Evolutionary conservation across 2,329 filamentous ascomycete species (phyloP), one percentile per base, ranked within the genome.

Genomic region (Simplicillium sp.): DNA sequence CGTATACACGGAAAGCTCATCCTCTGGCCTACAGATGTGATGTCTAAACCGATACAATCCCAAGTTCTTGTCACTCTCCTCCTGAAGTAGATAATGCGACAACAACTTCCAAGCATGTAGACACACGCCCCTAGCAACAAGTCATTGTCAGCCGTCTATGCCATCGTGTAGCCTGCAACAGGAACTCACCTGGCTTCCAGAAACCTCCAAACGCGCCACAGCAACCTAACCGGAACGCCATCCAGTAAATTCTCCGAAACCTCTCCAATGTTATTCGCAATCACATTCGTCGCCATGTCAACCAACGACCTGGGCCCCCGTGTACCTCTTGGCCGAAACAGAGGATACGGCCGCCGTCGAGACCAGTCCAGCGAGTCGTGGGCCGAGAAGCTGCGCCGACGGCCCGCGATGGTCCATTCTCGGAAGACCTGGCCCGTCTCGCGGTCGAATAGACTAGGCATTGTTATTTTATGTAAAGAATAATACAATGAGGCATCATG

Each of bases 101-200:
- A 66, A 58, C 5, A 62, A 47, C 43, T 58, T 65, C 64, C 64
- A 66, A 1, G 59, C 62, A 37, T 66, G 61, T 15, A 66, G 52
- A 40, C 57, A 61, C 11, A 56, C 52, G 3, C 62, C 61, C 46
- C 60, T 63, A 35, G 9, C 9, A 25, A 25, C 20, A 5, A 25
- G 6, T 6, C 20, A 5, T 9, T 9, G 9, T n/a, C n/a, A 39
- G 11, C 14, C 11, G 13, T 29, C 18, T 18, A 14, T 11, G 12
- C 5, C 2, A 35, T 28, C 29, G 29, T 12, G 32, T 15, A 15
- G 18, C 25, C 32, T n/a, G 20, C 14, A 7, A 56, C 59, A 34
- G 29, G 20, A 25, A 25, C 20, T 25, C 20, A 65, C 63, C 63
- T 59, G 40, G 61, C 57, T 39, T 64, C 58, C 3, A 67, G 49